Conservation (phyloP, 176 grass and related monocot genomes). For the Aegilops longissima region DNA sequence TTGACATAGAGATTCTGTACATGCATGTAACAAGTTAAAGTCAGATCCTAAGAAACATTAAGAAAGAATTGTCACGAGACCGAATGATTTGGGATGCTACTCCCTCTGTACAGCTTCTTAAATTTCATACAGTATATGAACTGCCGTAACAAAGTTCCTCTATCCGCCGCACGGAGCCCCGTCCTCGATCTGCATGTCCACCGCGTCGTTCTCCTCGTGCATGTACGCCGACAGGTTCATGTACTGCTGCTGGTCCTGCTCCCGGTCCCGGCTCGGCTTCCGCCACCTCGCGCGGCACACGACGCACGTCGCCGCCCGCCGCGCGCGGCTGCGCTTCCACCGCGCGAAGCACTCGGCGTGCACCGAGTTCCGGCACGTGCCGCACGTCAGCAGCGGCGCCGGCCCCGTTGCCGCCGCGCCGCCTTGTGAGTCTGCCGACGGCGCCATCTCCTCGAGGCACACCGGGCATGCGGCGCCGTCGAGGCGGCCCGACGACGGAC, state of each 20-base stretch:
- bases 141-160: not conserved
- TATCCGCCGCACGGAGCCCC: conserved; percentile 47
- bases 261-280: conserved; percentile 38
- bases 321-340: conserved; percentile 74
- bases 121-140: not conserved
- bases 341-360: conserved; percentile 82
- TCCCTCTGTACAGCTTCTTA: conserved; percentile 20
- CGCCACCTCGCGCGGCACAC: conserved; percentile 90
- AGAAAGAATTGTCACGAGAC: not conserved
- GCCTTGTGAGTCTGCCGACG: not conserved
- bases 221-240: conserved; percentile 79
- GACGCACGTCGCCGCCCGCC: conserved; percentile 79
- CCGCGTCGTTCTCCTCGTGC: conserved; percentile 40
- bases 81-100: conserved; percentile 14
- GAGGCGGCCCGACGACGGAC: not conserved
- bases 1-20: conserved; percentile 15
- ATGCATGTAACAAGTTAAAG: not conserved
- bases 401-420: not conserved
- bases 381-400: conserved; percentile 54
- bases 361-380: conserved; percentile 75
- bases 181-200: conserved; percentile 30
- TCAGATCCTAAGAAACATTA: conserved; percentile 1
- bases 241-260: conserved; percentile 44
- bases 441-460: conserved; percentile 77
- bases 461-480: conserved; percentile 66